Percentiles rank a stretch among this genome's conserved stretches.
These are phyloP conservation scores for Elsinoe batatas DNA, from an alignment of 2,329 filamentous ascomycete species.

Conservation along the genomic window DNA sequence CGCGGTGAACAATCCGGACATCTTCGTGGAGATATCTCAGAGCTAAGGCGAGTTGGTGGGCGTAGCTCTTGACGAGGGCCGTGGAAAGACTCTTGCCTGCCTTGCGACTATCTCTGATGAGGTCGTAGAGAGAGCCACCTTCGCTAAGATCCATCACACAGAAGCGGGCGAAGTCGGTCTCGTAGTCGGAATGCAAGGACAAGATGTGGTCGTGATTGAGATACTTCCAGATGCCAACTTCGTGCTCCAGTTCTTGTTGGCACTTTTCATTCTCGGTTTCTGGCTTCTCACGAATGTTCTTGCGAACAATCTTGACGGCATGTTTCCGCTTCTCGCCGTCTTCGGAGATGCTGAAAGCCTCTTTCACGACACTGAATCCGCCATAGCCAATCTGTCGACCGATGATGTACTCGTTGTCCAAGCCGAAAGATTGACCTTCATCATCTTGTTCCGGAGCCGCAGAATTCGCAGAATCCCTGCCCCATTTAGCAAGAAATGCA, in stretches of 20 bases:
- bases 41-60: conserved; percentile 53
- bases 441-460: conserved; percentile 48
- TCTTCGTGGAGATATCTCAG: conserved; percentile 59
- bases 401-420: conserved; percentile 52
- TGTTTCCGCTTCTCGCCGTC: conserved; percentile 42
- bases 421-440: conserved; percentile 57
- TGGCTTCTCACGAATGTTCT: conserved; percentile 44
- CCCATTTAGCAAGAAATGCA: conserved; percentile 48
- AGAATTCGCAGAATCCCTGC: conserved; percentile 29
- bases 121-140: conserved; percentile 55
- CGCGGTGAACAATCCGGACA: conserved; percentile 55
- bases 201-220: conserved; percentile 53
- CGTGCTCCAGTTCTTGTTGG: conserved; percentile 59
- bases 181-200: conserved; percentile 53
- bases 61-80: conserved; percentile 48
- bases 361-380: conserved; percentile 57
- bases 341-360: conserved; percentile 52
- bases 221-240: conserved; percentile 58
- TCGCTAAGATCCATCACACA: conserved; percentile 56
- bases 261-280: conserved; percentile 55
- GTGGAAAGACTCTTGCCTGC: conserved; percentile 37
- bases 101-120: conserved; percentile 46
- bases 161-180: conserved; percentile 58
- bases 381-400: conserved; percentile 56
- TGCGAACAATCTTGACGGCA: conserved; percentile 60